Evolutionary conservation across 2,329 filamentous ascomycete species (phyloP).

Genomic region (Sclerotinia trifoliorum): DNA sequence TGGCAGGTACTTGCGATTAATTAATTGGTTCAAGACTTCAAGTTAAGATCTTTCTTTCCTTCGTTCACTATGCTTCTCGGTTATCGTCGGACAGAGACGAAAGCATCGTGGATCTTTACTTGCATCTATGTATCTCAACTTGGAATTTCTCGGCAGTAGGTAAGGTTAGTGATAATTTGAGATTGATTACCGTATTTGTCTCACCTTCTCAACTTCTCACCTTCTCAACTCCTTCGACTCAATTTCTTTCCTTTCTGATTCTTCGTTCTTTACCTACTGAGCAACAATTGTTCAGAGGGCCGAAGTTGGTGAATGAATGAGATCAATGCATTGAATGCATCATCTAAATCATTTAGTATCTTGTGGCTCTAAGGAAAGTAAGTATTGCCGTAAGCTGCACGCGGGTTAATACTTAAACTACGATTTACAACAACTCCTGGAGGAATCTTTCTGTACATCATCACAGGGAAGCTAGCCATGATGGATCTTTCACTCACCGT

Average conservation of each 20-base stretch:
- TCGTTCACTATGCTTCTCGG: slow-evolving; percentile 1
- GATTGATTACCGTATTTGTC: background rate
- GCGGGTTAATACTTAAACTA: background rate
- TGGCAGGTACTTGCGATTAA: background rate
- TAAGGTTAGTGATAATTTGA: background rate
- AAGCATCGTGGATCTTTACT: too few relatives aligned
- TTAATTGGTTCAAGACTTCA: background rate
- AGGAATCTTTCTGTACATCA: background rate
- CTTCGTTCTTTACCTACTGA: background rate
- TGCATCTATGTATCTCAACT: background rate
- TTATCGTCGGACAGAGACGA: slow-evolving; percentile 3
- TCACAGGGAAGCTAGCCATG: background rate
- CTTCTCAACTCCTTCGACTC: background rate
- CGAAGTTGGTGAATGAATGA: slow-evolving; percentile 3
- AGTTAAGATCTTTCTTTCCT: background rate
- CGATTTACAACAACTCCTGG: background rate
- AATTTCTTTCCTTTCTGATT: background rate
- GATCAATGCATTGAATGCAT: background rate
- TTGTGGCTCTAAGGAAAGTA: slow-evolving; percentile 1
- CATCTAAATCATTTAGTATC: background rate
- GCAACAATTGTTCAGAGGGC: background rate
- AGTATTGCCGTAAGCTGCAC: background rate
- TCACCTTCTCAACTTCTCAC: background rate
- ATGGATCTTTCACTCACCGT: background rate
- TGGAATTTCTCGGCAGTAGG: background rate